These are phyloP conservation scores for Penicillium sp. DNA, from an alignment of 2,329 filamentous ascomycete species.

Conservation along the genomic window DNA sequence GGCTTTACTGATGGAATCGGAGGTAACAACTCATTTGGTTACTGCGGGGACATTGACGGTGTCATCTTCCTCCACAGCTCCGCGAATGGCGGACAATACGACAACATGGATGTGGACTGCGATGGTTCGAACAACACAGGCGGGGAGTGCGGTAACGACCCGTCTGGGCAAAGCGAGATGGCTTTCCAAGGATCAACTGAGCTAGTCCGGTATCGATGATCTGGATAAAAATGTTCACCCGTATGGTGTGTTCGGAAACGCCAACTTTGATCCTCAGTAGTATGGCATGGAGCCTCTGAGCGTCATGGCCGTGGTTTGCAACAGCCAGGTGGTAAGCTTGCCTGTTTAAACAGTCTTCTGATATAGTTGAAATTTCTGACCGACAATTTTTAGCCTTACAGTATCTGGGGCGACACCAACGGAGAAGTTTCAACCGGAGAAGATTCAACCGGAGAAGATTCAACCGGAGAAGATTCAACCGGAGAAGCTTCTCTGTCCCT, in stretches of 20 bases:
- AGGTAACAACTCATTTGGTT: conserved; percentile 27
- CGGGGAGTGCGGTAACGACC: conserved; percentile 49
- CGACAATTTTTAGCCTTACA: conserved; percentile 51
- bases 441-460: conserved; percentile 60
- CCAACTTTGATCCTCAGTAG: conserved; percentile 46
- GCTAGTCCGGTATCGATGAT: conserved; percentile 46
- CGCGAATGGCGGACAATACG: conserved; percentile 39
- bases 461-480: conserved; percentile 59
- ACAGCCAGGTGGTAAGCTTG: conserved; percentile 42
- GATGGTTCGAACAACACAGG: conserved; percentile 53
- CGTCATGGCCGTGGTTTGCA: conserved; percentile 59
- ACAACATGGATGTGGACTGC: conserved; percentile 62
- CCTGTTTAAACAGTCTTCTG: neutral
- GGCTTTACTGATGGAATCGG: conserved; percentile 23
- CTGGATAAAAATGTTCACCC: conserved; percentile 55
- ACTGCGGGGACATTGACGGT: conserved; percentile 53
- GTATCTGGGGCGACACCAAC: conserved; percentile 64
- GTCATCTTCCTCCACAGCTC: conserved; percentile 54
- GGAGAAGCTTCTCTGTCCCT: conserved; percentile 62
- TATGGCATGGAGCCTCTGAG: conserved; percentile 54
- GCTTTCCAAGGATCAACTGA: conserved; percentile 48
- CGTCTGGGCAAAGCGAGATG: conserved; percentile 46
- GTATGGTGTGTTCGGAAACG: conserved; percentile 58
- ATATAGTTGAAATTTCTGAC: neutral
- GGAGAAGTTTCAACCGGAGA: conserved; percentile 58